Evolutionary conservation across 2,329 filamentous ascomycete genomes (phyloP).

Genomic region (Coniochaeta prunicola): DNA sequence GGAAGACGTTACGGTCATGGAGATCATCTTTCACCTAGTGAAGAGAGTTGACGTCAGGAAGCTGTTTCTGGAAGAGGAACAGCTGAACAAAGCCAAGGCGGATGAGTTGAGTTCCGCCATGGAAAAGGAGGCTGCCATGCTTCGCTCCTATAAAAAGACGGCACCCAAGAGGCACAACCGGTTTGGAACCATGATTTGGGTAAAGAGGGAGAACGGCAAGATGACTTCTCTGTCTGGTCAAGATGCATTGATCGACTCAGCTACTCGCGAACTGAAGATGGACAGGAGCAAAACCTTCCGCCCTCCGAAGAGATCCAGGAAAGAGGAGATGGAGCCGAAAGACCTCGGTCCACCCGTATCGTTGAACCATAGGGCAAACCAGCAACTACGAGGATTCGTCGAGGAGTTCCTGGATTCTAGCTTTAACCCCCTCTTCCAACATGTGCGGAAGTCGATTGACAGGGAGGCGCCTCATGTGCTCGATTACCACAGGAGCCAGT

Average conservation of each 20-base stretch:
- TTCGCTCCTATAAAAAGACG: slow-evolving; percentile 66
- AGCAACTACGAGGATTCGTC: slow-evolving; percentile 72
- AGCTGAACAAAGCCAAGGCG: slow-evolving; percentile 60
- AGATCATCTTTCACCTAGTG: slow-evolving; percentile 85
- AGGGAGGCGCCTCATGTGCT: slow-evolving; percentile 78
- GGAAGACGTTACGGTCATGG: slow-evolving; percentile 83
- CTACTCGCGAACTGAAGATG: slow-evolving; percentile 76
- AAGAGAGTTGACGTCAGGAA: slow-evolving; percentile 82
- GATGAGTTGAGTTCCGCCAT: slow-evolving; percentile 70
- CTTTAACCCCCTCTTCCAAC: slow-evolving; percentile 85
- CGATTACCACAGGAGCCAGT: slow-evolving; percentile 72
- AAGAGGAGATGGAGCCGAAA: slow-evolving; percentile 55
- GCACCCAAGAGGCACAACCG: slow-evolving; percentile 84
- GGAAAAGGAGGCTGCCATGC: slow-evolving; percentile 77
- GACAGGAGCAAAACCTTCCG: slow-evolving; percentile 87
- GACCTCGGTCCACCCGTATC: slow-evolving; percentile 70
- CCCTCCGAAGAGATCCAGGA: slow-evolving; percentile 60
- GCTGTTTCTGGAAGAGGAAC: slow-evolving; percentile 75
- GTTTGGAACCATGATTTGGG: slow-evolving; percentile 96
- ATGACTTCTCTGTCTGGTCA: slow-evolving; percentile 85
- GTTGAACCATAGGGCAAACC: slow-evolving; percentile 66
- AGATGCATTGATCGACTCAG: slow-evolving; percentile 67
- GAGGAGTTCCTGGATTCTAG: slow-evolving; percentile 91
- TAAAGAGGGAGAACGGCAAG: slow-evolving; percentile 79
- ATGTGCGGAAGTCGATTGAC: slow-evolving; percentile 83